Percentiles rank a stretch among this genome's conserved stretches.
Evolutionary conservation across 1,284 basidiomycete species (phyloP).

Genomic region (Ustilago loliicola): DNA sequence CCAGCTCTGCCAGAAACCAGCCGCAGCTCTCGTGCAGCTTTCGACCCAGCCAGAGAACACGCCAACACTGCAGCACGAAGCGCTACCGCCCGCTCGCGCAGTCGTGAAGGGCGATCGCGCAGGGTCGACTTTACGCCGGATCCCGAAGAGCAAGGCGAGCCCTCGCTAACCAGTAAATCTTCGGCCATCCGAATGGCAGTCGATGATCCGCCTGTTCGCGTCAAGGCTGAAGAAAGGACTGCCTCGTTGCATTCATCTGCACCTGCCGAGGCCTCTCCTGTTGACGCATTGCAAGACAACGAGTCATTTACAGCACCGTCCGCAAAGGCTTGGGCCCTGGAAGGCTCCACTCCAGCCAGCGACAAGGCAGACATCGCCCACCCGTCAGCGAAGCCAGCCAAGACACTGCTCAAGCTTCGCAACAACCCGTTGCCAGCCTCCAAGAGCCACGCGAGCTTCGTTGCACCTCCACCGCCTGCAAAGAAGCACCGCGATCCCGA

Average conservation of each 20-base stretch:
- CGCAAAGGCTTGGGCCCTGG: slow-evolving; percentile 1
- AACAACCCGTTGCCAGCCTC: slow-evolving; percentile 55
- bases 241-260: slow-evolving; percentile 13
- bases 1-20: slow-evolving; percentile 3
- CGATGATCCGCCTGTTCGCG: slow-evolving; percentile 18
- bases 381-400: slow-evolving; percentile 23
- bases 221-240: slow-evolving; percentile 32
- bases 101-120: slow-evolving; percentile 19
- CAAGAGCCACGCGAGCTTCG: slow-evolving; percentile 44
- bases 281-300: slow-evolving; percentile 3
- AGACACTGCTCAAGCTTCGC: slow-evolving; percentile 50
- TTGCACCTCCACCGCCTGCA: slow-evolving; percentile 50
- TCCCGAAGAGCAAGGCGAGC: slow-evolving; percentile 28
- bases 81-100: slow-evolving; percentile 8
- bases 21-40: slow-evolving; percentile 24
- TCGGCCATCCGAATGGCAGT: neutral
- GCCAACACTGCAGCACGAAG: slow-evolving; percentile 5
- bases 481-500: slow-evolving; percentile 52
- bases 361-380: slow-evolving; percentile 14
- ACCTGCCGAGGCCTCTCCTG: neutral
- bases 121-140: slow-evolving; percentile 29
- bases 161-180: neutral
- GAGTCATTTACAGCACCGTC: neutral
- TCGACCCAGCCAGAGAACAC: slow-evolving; percentile 38
- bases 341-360: slow-evolving; percentile 3